A percentile compares a stretch with the other conserved stretches of the same genome.
Evolutionary conservation across 2,329 filamentous ascomycete species (phyloP).

Genomic region (Rhynchosporium graminicola): DNA sequence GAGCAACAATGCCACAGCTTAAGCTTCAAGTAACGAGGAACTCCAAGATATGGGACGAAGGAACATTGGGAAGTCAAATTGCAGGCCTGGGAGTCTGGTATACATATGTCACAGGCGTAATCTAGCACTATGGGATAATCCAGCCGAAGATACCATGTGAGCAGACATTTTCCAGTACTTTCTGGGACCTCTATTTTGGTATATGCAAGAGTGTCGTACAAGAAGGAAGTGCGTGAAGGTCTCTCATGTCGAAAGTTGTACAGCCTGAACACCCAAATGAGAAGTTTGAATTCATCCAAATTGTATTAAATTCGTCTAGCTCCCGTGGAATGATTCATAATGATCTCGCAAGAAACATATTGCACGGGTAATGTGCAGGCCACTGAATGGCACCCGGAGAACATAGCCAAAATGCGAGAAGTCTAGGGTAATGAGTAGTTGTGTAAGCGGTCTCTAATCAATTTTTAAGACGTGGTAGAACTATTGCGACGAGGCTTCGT

Average conservation of each 20-base stretch:
- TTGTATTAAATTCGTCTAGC: background rate
- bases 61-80: background rate
- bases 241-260: slow-evolving; percentile 8
- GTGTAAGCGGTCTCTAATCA: background rate
- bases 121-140: slow-evolving; percentile 10
- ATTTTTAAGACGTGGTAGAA: background rate
- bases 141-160: background rate
- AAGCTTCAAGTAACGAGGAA: slow-evolving; percentile 4
- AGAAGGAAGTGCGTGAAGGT: background rate
- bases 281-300: slow-evolving; percentile 5
- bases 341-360: background rate
- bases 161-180: background rate
- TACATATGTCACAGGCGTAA: slow-evolving; percentile 6
- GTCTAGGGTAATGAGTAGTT: background rate
- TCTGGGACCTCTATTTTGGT: slow-evolving; percentile 1
- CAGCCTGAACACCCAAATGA: slow-evolving; percentile 10
- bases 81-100: background rate
- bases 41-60: background rate
- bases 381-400: background rate
- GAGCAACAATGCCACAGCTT: background rate
- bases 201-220: background rate
- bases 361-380: background rate
- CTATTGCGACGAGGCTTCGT: background rate
- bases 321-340: background rate
- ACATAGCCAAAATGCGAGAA: background rate